Percentiles rank a stretch among this genome's conserved stretches.
phyloP scores from a whole-genome alignment of 2,329 filamentous ascomycete genomes.

The Ophiostoma sp. region DNA sequence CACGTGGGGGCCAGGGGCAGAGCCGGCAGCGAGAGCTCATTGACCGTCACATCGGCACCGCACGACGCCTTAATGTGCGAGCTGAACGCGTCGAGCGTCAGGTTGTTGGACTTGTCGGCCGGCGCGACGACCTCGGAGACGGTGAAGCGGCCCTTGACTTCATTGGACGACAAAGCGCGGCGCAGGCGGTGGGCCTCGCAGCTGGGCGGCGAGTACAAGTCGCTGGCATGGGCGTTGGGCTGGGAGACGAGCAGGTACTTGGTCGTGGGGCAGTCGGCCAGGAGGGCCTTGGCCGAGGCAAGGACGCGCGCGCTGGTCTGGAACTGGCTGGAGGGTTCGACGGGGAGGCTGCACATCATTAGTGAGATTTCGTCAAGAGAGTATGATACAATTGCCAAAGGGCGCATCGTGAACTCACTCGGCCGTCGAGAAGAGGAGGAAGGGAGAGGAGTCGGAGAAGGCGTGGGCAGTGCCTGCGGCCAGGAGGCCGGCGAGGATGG shows the following conservation, averaged over 20 bases:
- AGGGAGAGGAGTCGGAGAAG: slow-evolving; percentile 84
- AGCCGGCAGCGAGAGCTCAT: slow-evolving; percentile 45
- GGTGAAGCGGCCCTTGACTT: slow-evolving; percentile 45
- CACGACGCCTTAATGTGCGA: slow-evolving; percentile 52
- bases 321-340: slow-evolving; percentile 45
- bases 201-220: slow-evolving; percentile 58
- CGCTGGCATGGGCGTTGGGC: slow-evolving; percentile 68
- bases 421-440: slow-evolving; percentile 82
- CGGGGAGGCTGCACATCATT: slow-evolving; percentile 35
- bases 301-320: slow-evolving; percentile 51
- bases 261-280: slow-evolving; percentile 69
- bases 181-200: slow-evolving; percentile 57
- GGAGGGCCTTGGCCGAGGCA: slow-evolving; percentile 48
- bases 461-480: slow-evolving; percentile 64
- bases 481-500: slow-evolving; percentile 51
- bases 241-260: slow-evolving; percentile 79
- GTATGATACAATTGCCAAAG: too few species aligned
- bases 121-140: slow-evolving; percentile 56
- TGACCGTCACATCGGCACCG: slow-evolving; percentile 40
- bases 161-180: slow-evolving; percentile 40
- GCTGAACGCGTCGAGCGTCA: slow-evolving; percentile 45
- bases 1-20: slow-evolving; percentile 40
- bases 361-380: too few species aligned
- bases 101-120: slow-evolving; percentile 35
- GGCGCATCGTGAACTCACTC: slow-evolving; percentile 59